Evolutionary conservation across 2,329 filamentous ascomycete genomes (phyloP).

Genomic region (Trichoderma semiorbis): DNA sequence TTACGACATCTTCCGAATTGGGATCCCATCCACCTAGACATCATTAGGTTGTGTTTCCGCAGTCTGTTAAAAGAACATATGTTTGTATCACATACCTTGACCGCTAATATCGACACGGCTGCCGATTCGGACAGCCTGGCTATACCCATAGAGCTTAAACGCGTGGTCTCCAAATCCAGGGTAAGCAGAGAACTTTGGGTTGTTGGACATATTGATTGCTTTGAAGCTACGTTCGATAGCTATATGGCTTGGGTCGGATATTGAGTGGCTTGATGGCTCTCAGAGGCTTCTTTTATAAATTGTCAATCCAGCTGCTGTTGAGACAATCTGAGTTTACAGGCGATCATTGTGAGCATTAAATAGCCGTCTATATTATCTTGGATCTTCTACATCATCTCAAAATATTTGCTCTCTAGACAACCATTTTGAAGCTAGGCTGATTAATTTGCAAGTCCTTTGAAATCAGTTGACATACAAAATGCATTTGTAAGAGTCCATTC

Average conservation of each 20-base stretch:
- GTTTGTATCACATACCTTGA: background rate
- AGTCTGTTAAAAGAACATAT: background rate
- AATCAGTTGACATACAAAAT: background rate
- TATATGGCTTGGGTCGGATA: background rate
- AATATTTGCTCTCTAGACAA: background rate
- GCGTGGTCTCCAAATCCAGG: background rate
- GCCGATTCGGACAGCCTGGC: background rate
- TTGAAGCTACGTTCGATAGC: background rate
- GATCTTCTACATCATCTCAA: background rate
- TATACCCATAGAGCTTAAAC: background rate
- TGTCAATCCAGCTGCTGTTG: background rate
- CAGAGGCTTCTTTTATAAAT: background rate
- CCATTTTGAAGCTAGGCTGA: background rate
- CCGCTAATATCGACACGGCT: background rate
- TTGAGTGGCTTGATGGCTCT: background rate
- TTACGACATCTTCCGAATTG: background rate
- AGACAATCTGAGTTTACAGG: background rate
- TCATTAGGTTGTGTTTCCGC: background rate
- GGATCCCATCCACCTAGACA: background rate
- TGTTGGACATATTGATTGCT: background rate
- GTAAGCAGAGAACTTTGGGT: background rate
- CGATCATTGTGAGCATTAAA: background rate
- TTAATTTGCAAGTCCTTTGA: background rate
- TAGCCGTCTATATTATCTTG: background rate
- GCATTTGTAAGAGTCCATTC: background rate